Evolutionary conservation across 306 rosid genomes (phyloP), one percentile per base, ranked within the genome.

Genomic region (Cercis canadensis): DNA sequence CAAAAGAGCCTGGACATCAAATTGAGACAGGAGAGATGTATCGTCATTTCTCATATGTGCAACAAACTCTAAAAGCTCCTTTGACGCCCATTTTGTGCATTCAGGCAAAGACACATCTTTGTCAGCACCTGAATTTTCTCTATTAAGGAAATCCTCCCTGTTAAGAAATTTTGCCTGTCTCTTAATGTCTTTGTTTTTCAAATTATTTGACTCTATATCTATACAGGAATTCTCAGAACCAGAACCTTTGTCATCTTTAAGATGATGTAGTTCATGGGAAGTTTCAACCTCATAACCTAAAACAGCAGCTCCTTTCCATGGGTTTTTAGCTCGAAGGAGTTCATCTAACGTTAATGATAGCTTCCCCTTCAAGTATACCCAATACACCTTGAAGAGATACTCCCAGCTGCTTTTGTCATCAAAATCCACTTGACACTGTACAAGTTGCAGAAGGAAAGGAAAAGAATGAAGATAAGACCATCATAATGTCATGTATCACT

Each of bases 381-480:
- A 95, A 72, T 95, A 95, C 70, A 92, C 84, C 88, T 95, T 95
- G 86, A 95, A 95, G 71, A 95, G 99, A 87, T 95, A 95, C 88
- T 95, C 99, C 97, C 97, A 95, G 76, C 97, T 95, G 83, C 80
- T 86, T 79, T 77, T 86, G 86, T 95, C 99, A 75, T 95, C 99
- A 80, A 95, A 95, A 88, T 95, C 97, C 78, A 92, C 99, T 62
- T 81, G 59, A 57, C 82, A 79, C 86, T 79, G 78, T 21, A 71
- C 49, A 72, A 54, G 64, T 15, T 45, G 19, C 58, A 66, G 57
- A 67, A 5, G 24, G 24, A 65, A 57, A 11, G 14, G 18, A 17
- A 58, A 62, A 16, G 21, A 34, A 52, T 50, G 52, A 41, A 76
- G 74, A 63, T 75, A 34, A 72, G 47, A 62, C 49, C 54, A 76